Percentiles rank a stretch among this genome's conserved stretches.
Conservation (phyloP, 2,329 filamentous ascomycete species). For the Dothideomycetes sp. region DNA sequence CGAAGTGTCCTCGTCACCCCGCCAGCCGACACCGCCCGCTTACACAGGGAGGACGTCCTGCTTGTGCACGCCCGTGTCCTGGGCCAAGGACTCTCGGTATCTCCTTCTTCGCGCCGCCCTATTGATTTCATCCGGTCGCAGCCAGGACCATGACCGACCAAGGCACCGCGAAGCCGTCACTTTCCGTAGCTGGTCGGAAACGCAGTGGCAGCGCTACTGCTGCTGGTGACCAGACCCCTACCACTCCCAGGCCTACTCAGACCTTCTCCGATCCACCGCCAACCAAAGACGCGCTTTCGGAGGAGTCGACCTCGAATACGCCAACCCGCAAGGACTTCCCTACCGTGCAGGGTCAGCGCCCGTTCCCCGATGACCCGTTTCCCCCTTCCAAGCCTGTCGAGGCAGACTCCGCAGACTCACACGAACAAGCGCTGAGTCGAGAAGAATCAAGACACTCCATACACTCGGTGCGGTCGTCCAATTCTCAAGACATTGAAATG, state of each 20-base stretch:
- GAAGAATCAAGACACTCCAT: conserved; percentile 7
- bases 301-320: conserved; percentile 38
- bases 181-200: conserved; percentile 4
- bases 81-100: no score
- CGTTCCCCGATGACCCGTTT: conserved; percentile 32
- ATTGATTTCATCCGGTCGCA: no score
- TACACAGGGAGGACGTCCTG: no score
- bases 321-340: conserved; percentile 49
- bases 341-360: conserved; percentile 34
- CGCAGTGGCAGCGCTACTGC: conserved; percentile 19
- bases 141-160: conserved; percentile 5
- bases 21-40: no score
- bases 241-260: conserved; percentile 39
- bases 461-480: conserved; percentile 47
- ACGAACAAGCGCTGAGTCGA: conserved; percentile 2
- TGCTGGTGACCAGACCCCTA: conserved; percentile 45
- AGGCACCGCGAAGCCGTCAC: conserved; percentile 3
- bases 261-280: conserved; percentile 28
- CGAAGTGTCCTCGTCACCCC: no score
- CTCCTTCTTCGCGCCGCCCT: no score
- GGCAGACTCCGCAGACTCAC: no score
- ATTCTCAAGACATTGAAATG: conserved; percentile 59
- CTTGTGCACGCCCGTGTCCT: no score
- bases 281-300: conserved; percentile 25
- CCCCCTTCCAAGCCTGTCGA: conserved; percentile 27